Evolutionary conservation across 805 yeast species (phyloP), one percentile per base, ranked within the genome.

Genomic region (Kazachstania psychrophila): DNA sequence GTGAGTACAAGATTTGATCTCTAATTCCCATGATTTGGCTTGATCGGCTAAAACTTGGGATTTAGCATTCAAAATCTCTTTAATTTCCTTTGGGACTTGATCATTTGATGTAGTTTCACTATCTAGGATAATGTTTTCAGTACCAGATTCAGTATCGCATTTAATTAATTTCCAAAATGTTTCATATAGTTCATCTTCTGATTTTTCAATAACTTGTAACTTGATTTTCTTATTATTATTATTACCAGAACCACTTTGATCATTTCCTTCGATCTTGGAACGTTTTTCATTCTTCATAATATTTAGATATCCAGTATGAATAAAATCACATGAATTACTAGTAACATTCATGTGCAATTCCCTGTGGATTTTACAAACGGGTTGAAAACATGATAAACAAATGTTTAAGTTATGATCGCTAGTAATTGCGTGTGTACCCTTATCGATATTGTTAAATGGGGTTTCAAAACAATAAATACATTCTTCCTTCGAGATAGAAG

Each of bases 1-100:
- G 54, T 92, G 98, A 30, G 65, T 71, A 56, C 98, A 92, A 0
- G 95, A 75, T 11, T 68, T 54, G 15, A 89, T 74, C 46, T 88
- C 94, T 46, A 83, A 82, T 54, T 86, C 89, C 99, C 99, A 92
- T 1, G 94, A 78, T 49, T 79, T 75, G 38, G 87, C 73, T 52
- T 87, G 94, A 47, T 85, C 54, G 31, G 48, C 51, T 25, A 51
- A 37, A 7, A 43, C 43, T 31, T 46, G 48, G 4, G 63, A 55
- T 43, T 52, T 52, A 7, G 58, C 49, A 16, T 38, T 35, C 29
- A 58, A 24, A 14, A 62, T 59, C 23, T 46, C 40, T 5, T 37
- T 27, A 15, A 58, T 40, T 33, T 51, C 45, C 5, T 33, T 40
- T 7, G 34, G 32, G 2, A 26, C 16, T 6, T 28, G 23, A 15